A percentile compares a stretch with the other conserved stretches of the same genome.
Conservation (phyloP, 805 yeast species). For the Ogataea saltuana region DNA sequence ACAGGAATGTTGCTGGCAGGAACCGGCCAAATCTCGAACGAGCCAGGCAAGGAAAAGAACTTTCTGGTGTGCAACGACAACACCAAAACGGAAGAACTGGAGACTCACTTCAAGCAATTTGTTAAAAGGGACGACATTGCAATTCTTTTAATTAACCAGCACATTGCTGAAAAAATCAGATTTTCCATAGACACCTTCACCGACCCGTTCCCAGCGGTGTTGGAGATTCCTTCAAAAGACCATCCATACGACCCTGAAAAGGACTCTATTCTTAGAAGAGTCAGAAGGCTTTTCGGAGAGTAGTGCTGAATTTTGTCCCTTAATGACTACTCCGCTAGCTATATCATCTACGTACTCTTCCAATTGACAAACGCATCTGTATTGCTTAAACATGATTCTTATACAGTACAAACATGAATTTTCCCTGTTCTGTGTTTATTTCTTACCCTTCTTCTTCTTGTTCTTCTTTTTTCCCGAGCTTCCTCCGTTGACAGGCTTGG, state of each 20-base stretch:
- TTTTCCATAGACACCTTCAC: slow-evolving; percentile 78
- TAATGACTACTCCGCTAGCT: not conserved
- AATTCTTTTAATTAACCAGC: slow-evolving; percentile 89
- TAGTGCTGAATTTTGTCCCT: slow-evolving; percentile 30
- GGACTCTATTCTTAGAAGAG: slow-evolving; percentile 92
- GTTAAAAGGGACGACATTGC: slow-evolving; percentile 90
- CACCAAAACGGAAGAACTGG: slow-evolving; percentile 75
- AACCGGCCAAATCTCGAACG: slow-evolving; percentile 77
- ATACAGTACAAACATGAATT: no score
- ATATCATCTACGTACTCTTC: slow-evolving; percentile 3
- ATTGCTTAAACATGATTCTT: not conserved
- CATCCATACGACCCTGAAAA: slow-evolving; percentile 99
- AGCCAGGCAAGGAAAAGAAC: slow-evolving; percentile 70
- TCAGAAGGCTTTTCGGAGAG: slow-evolving; percentile 93
- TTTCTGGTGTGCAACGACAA: slow-evolving; percentile 77
- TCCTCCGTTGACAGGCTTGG: slow-evolving; percentile 1
- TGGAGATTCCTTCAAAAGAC: slow-evolving; percentile 97
- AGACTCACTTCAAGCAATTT: slow-evolving; percentile 70
- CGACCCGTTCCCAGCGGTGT: slow-evolving; percentile 91
- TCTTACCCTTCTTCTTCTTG: slow-evolving; percentile 39
- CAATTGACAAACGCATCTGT: slow-evolving; percentile 4
- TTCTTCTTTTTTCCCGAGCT: slow-evolving; percentile 36
- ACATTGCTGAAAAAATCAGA: slow-evolving; percentile 88
- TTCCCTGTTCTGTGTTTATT: no score
- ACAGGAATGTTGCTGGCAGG: slow-evolving; percentile 96